phyloP scores from a whole-genome alignment of 306 rosid genomes.

The Luffa aegyptiaca region DNA sequence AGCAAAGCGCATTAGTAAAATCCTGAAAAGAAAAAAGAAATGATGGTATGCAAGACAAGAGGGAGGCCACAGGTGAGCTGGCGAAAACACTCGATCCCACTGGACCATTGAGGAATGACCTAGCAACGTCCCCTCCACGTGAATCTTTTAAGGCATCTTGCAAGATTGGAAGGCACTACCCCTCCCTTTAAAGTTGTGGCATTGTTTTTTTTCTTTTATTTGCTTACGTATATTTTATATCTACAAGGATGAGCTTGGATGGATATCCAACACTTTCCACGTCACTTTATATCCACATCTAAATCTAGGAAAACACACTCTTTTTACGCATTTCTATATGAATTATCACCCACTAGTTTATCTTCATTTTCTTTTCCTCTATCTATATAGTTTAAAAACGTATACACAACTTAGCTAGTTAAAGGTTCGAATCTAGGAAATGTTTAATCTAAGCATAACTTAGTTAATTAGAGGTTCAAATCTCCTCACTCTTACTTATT shows the following conservation, averaged over 20 bases:
- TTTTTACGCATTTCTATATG: background rate
- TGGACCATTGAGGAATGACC: background rate
- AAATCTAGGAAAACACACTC: background rate
- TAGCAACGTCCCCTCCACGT: constrained; percentile 5
- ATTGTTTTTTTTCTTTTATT: background rate
- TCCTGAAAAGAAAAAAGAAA: too few species aligned
- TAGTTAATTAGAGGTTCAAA: too few species aligned
- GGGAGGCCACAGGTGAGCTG: background rate
- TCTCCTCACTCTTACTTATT: too few species aligned
- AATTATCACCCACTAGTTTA: background rate
- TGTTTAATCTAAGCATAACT: too few species aligned
- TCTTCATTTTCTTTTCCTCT: too few species aligned
- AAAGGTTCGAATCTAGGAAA: too few species aligned
- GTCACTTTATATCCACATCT: background rate
- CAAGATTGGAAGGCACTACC: background rate
- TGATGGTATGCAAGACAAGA: background rate
- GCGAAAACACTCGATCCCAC: background rate
- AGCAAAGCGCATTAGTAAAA: too few species aligned
- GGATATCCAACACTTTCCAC: background rate
- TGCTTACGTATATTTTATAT: background rate
- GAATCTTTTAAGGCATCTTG: background rate
- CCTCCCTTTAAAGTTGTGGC: background rate
- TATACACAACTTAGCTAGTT: too few species aligned
- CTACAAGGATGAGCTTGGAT: background rate
- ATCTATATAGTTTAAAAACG: too few species aligned